Base-by-base conservation (phyloP, 805 yeast genomes). In the Saccharomycopsis synnaedendra region DNA sequence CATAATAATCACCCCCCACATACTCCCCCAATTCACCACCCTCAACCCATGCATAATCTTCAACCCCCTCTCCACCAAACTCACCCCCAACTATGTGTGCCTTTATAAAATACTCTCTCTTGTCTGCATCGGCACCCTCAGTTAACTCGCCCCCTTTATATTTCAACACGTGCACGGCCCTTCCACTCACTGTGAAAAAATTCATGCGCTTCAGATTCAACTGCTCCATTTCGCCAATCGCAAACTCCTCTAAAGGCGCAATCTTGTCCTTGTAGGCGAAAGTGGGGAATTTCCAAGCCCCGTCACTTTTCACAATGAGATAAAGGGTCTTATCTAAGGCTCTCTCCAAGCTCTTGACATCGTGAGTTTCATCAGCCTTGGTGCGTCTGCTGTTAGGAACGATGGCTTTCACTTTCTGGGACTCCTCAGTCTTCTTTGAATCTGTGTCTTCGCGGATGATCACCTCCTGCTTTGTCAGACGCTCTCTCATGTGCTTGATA, bases 161-260 rank as follows among this genome's bases (percentile, higher is more conserved):
- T 55, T 76, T 70, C 53, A 82, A 59, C 1, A 82, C 78, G 41
- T 81, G 88, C 39, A 89, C 82, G 39, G 98, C 97, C 4, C 83
- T 83, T 48, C 76, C 78, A 29, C 97, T 87, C n/a, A 93, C 95
- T 27, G 84, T 77, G 85, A 94, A 90, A 41, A 87, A 82, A 65
- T 87, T 84, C 61, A 93, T 75, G 47, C 72, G 63, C 7, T 71
- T 75, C 33, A 96, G 95, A 19, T 96, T 96, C 27, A 84, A 57
- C 28, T 64, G 57, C 60, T 78, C 73, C 48, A 93, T 66, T 0
- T 95, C 94, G 43, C 72, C 65, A 62, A 85, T 86, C 3, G 96
- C 96, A 36, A 79, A 73, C 48, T 65, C 66, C 61, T 85, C 88
- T 54, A 93, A 72, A 10, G 85, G 75, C 42, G 69, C 65, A 3